A percentile compares a stretch with the other conserved stretches of the same genome.
Conservation (phyloP, 129 eudicot species). For the Lonicera japonica region DNA sequence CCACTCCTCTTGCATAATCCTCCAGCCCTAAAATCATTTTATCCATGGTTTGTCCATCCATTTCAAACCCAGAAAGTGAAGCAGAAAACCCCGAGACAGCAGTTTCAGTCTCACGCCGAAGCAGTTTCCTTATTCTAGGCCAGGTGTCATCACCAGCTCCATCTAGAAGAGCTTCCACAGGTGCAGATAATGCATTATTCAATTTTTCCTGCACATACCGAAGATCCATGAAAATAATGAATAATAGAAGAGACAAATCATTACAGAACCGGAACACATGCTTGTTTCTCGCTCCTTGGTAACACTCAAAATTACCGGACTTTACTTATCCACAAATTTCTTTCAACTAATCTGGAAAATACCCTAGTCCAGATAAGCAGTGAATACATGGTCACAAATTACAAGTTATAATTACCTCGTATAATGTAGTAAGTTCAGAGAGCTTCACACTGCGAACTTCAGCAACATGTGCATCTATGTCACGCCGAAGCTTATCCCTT, state of each 20-base stretch:
- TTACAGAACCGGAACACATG: too few species aligned
- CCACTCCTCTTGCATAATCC: conserved; percentile 68
- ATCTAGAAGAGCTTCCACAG: conserved; percentile 93
- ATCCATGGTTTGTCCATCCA: conserved; percentile 61
- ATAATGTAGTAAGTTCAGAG: conserved; percentile 60
- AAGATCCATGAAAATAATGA: too few species aligned
- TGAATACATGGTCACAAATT: too few species aligned
- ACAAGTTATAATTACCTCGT: conserved; percentile 52
- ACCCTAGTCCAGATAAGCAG: too few species aligned
- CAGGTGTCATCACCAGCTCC: conserved; percentile 87
- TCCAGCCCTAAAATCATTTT: conserved; percentile 64
- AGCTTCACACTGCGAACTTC: conserved; percentile 66
- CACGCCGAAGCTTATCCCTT: conserved; percentile 68
- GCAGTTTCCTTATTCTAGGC: conserved; percentile 94
- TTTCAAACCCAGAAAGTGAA: conserved; percentile 80
- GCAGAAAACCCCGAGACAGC: conserved; percentile 60
- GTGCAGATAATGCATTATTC: conserved; percentile 68
- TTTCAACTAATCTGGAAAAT: too few species aligned
- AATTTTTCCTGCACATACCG: conserved; percentile 56
- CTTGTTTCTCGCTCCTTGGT: too few species aligned
- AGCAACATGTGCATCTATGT: conserved; percentile 71
- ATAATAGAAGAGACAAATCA: too few species aligned
- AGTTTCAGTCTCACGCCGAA: conserved; percentile 63
- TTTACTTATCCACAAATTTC: too few species aligned
- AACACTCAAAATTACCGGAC: too few species aligned